Evolutionary conservation across 2,329 filamentous ascomycete genomes (phyloP).

Genomic region (Bipolaris gigantea): DNA sequence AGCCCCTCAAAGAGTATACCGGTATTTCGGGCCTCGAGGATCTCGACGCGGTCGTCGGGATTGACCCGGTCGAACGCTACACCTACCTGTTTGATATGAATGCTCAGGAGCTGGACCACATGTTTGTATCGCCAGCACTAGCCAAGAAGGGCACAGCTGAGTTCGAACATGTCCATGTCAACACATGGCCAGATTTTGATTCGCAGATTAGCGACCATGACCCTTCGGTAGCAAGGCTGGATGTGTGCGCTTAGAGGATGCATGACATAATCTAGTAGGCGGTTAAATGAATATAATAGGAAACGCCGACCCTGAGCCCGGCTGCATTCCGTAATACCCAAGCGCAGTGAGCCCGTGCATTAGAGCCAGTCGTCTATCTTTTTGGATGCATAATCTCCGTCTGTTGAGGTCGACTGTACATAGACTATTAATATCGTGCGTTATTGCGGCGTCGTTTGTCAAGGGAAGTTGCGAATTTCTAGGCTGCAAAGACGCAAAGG

Average conservation of each 20-base stretch:
- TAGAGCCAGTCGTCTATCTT: neutral
- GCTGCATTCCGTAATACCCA: neutral
- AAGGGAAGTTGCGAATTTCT: neutral
- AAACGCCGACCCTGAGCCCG: neutral
- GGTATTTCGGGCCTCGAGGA: conserved; percentile 60
- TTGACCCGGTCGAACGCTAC: conserved; percentile 63
- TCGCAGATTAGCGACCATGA: conserved; percentile 69
- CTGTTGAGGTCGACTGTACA: conserved; percentile 9
- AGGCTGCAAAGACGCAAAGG: neutral
- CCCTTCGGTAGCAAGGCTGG: conserved; percentile 64
- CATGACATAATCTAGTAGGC: conserved; percentile 1
- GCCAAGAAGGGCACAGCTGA: conserved; percentile 42
- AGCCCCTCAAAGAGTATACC: conserved; percentile 60
- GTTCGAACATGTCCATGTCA: conserved; percentile 71
- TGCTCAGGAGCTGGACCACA: conserved; percentile 70
- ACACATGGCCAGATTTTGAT: conserved; percentile 64
- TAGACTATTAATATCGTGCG: conserved; percentile 5
- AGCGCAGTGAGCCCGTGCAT: neutral
- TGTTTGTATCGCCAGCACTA: conserved; percentile 63
- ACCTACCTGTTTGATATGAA: conserved; percentile 73
- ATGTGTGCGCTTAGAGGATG: conserved; percentile 55
- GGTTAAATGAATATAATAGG: conserved; percentile 5
- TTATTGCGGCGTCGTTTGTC: conserved; percentile 18
- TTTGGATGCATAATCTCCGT: neutral
- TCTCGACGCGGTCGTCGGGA: conserved; percentile 61